phyloP scores from a whole-genome alignment of 1,139 yeast species.

The Komagataea norvegica region DNA sequence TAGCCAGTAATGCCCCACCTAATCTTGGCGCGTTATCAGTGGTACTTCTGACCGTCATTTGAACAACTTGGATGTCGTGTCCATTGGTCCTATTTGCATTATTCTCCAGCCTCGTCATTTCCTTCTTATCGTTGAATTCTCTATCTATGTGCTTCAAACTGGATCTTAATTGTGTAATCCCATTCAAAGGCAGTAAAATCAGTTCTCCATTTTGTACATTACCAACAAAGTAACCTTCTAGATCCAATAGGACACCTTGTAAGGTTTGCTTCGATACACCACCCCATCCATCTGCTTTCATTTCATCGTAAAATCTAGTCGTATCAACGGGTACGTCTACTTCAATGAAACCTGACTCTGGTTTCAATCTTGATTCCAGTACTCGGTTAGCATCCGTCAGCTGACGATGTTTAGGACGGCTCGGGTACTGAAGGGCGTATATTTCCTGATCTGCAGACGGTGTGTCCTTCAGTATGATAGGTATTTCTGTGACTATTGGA shows the following conservation, averaged over 20 bases:
- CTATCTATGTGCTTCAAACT: slow-evolving; percentile 72
- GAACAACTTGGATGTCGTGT: slow-evolving; percentile 56
- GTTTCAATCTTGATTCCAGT: slow-evolving; percentile 49
- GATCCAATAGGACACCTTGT: slow-evolving; percentile 59
- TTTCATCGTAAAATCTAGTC: slow-evolving; percentile 55
- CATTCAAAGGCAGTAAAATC: slow-evolving; percentile 60
- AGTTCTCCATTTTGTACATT: slow-evolving; percentile 45
- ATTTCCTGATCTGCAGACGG: slow-evolving; percentile 27
- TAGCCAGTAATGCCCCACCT: slow-evolving; percentile 76
- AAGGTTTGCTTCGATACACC: slow-evolving; percentile 55
- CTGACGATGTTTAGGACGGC: slow-evolving; percentile 50
- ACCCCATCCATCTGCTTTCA: slow-evolving; percentile 61
- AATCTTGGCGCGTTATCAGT: slow-evolving; percentile 56
- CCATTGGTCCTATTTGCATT: slow-evolving; percentile 40
- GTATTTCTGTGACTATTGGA: slow-evolving; percentile 73
- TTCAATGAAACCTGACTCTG: slow-evolving; percentile 58
- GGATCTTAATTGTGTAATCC: slow-evolving; percentile 77
- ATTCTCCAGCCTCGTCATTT: slow-evolving; percentile 34
- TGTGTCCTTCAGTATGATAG: slow-evolving; percentile 46
- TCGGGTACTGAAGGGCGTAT: slow-evolving; percentile 66
- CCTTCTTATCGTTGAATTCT: slow-evolving; percentile 30
- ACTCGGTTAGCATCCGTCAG: slow-evolving; percentile 38
- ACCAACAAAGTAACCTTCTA: slow-evolving; percentile 58
- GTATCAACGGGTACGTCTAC: slow-evolving; percentile 66
- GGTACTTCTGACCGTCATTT: slow-evolving; percentile 70